Conservation (phyloP, 2,329 filamentous ascomycete genomes). For the Colletotrichum graminicola region DNA sequence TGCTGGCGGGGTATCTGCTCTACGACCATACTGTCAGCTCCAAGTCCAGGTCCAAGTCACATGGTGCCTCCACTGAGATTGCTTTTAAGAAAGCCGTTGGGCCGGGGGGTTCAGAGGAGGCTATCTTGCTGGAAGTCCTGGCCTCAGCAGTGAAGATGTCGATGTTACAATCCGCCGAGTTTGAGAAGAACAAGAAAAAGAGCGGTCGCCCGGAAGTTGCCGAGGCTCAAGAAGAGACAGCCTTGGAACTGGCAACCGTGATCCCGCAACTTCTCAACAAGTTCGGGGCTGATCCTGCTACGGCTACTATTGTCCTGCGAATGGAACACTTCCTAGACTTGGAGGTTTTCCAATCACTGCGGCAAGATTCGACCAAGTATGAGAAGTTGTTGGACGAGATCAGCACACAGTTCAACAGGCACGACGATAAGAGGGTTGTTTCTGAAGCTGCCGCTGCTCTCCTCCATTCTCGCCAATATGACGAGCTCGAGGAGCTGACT, state of each 20-base stretch:
- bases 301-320: constrained; percentile 86
- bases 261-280: constrained; percentile 92
- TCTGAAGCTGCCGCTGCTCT: constrained; percentile 86
- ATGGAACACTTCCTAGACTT: constrained; percentile 89
- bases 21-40: constrained; percentile 85
- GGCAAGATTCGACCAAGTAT: constrained; percentile 86
- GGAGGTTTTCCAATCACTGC: constrained; percentile 87
- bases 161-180: constrained; percentile 75
- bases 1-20: constrained; percentile 88
- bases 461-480: constrained; percentile 85
- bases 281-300: constrained; percentile 89
- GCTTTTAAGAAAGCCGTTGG: constrained; percentile 79
- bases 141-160: constrained; percentile 83
- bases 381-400: constrained; percentile 88
- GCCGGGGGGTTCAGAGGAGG: constrained; percentile 81
- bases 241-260: constrained; percentile 79
- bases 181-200: constrained; percentile 70
- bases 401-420: constrained; percentile 92
- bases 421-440: constrained; percentile 87
- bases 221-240: constrained; percentile 82
- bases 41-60: constrained; percentile 64
- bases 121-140: constrained; percentile 87
- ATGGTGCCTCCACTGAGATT: constrained; percentile 69
- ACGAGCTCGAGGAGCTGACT: constrained; percentile 88
- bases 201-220: constrained; percentile 71